Conservation (phyloP, 2,329 filamentous ascomycete genomes). For the Hypoxylon sp. region DNA sequence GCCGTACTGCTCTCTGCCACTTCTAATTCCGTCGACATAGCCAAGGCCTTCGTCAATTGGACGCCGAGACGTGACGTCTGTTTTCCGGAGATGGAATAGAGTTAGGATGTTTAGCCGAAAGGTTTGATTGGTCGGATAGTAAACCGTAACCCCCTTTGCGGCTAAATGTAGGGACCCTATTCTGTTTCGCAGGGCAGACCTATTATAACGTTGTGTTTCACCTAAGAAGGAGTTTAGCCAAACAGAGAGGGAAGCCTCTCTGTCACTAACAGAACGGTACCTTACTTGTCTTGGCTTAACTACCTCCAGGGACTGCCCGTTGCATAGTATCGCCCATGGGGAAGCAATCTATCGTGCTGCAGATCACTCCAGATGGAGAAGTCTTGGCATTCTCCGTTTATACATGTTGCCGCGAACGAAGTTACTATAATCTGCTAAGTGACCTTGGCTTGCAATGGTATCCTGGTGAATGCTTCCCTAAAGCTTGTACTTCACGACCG, state of each 20-base stretch:
- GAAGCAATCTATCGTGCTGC: conserved; percentile 42
- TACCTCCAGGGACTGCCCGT: conserved; percentile 31
- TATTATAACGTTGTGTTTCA: conserved; percentile 49
- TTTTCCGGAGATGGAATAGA: conserved; percentile 37
- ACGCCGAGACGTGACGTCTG: conserved; percentile 40
- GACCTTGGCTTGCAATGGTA: conserved; percentile 11
- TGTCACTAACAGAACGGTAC: conserved; percentile 37
- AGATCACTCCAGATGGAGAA: conserved; percentile 44
- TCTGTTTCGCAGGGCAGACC: conserved; percentile 44
- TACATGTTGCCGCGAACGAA: conserved; percentile 31
- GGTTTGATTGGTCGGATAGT: conserved; percentile 38
- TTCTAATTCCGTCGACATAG: conserved; percentile 35
- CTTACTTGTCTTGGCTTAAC: conserved; percentile 45
- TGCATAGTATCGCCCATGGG: conserved; percentile 43
- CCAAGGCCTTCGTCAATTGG: conserved; percentile 36
- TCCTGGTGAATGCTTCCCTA: conserved; percentile 16
- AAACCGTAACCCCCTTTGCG: conserved; percentile 42
- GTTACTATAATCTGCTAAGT: conserved; percentile 24
- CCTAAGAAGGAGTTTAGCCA: conserved; percentile 51
- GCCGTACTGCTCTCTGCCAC: conserved; percentile 12
- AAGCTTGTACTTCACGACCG: conserved; percentile 13
- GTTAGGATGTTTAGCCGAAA: conserved; percentile 44
- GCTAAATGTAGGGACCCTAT: conserved; percentile 49
- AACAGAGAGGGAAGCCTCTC: conserved; percentile 35
- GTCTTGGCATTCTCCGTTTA: conserved; percentile 39